A percentile compares a stretch with the other conserved stretches of the same genome.
Evolutionary conservation across 805 yeast genomes (phyloP).

Genomic region (Hanseniaspora thailandica): DNA sequence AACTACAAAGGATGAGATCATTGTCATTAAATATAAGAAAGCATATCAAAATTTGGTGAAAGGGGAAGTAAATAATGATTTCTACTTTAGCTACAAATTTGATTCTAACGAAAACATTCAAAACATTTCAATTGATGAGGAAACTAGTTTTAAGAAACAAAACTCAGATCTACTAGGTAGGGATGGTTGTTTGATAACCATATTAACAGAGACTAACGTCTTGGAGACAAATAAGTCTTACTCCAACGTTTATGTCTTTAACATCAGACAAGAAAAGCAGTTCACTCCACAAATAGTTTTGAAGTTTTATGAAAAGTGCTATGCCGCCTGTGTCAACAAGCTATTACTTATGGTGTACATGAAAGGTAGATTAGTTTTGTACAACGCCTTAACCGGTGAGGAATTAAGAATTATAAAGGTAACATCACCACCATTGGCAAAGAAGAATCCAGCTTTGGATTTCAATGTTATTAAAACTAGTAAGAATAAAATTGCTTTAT

Average conservation of each 20-base stretch:
- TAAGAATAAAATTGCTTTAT: constrained; percentile 6
- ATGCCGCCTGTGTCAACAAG: constrained; percentile 25
- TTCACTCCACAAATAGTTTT: constrained; percentile 18
- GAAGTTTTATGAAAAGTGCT: constrained; percentile 23
- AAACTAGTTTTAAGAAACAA: constrained; percentile 23
- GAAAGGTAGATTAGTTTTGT: constrained; percentile 23
- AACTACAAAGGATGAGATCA: constrained; percentile 19
- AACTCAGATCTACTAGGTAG: constrained; percentile 24
- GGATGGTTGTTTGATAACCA: constrained; percentile 28
- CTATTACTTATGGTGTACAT: constrained; percentile 26
- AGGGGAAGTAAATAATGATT: constrained; percentile 3
- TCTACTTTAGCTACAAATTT: constrained; percentile 18
- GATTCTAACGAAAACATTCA: constrained; percentile 12
- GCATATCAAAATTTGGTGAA: constrained; percentile 18
- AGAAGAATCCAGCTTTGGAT: constrained; percentile 5
- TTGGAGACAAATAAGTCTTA: constrained; percentile 20
- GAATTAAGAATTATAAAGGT: constrained; percentile 25
- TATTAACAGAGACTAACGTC: constrained; percentile 22
- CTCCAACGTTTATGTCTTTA: constrained; percentile 21
- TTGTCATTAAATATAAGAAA: constrained; percentile 22
- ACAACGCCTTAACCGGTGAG: constrained; percentile 26
- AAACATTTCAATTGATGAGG: constrained; percentile 23
- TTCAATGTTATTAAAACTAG: constrained; percentile 10
- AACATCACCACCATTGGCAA: constrained; percentile 13
- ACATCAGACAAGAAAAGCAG: constrained; percentile 20